Conservation (phyloP, 208 protist genomes). For the Angomonas deanei region DNA sequence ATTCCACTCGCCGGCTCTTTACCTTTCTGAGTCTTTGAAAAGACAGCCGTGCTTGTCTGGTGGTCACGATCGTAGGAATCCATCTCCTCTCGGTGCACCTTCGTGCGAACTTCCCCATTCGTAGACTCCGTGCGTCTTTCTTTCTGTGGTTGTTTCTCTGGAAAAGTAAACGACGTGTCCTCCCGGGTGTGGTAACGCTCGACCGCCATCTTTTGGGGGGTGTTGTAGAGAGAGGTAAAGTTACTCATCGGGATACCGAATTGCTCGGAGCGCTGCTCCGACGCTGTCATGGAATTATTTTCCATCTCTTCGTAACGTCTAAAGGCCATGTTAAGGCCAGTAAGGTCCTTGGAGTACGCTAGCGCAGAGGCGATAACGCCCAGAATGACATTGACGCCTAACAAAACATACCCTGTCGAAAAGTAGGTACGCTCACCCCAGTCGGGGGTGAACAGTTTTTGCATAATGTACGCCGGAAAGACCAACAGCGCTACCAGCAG, state of each 20-base stretch:
- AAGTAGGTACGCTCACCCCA: background rate
- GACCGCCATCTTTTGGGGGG: background rate
- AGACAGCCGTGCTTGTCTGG: too few species aligned
- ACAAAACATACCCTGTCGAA: background rate
- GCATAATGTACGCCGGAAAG: background rate
- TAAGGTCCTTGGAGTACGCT: background rate
- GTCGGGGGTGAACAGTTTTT: background rate
- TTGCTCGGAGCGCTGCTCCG: background rate
- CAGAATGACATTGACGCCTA: background rate
- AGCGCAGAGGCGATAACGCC: background rate
- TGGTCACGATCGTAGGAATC: too few species aligned
- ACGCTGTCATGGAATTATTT: background rate
- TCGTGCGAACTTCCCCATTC: too few species aligned
- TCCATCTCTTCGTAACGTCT: background rate
- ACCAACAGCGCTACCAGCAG: background rate
- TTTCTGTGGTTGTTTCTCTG: too few species aligned
- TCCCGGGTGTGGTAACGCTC: too few species aligned
- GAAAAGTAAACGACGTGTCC: too few species aligned
- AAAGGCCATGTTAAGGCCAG: background rate
- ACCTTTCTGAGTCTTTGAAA: too few species aligned
- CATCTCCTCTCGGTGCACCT: too few species aligned
- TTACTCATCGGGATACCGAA: slow-evolving; percentile 1
- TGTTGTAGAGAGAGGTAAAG: background rate
- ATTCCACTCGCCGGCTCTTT: too few species aligned
- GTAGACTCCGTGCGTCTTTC: too few species aligned